Percentiles rank a stretch among this genome's conserved stretches.
Conservation (phyloP, 306 rosid species). For the Quercus variabilis region DNA sequence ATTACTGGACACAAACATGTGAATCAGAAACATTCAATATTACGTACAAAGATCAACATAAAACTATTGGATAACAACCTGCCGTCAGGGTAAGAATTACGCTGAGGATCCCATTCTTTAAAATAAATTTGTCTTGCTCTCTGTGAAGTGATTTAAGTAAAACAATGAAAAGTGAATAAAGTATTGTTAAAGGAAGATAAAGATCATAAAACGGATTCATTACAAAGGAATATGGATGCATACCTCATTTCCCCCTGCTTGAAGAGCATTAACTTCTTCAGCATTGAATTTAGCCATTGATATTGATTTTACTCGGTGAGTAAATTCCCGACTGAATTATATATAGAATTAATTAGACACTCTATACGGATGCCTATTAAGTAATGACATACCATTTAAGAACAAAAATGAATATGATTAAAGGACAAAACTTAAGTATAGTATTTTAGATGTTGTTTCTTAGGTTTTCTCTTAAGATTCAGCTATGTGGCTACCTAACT, state of each 20-base stretch:
- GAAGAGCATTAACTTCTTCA: slow-evolving; percentile 80
- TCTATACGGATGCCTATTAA: neutral
- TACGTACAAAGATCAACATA: neutral
- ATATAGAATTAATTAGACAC: slow-evolving; percentile 13
- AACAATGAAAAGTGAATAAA: neutral
- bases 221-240: neutral
- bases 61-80: slow-evolving; percentile 36
- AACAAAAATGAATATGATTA: neutral
- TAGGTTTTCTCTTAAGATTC: rapidly evolving
- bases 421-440: no score
- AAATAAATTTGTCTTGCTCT: slow-evolving; percentile 71
- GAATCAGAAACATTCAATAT: slow-evolving; percentile 28
- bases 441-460: rapidly evolving
- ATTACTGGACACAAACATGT: slow-evolving; percentile 52
- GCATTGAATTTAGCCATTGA: slow-evolving; percentile 75
- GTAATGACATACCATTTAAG: neutral
- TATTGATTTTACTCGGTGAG: slow-evolving; percentile 86
- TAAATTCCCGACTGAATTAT: slow-evolving; percentile 78
- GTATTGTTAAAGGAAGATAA: slow-evolving; percentile 1
- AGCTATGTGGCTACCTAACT: no score
- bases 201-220: neutral
- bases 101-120: slow-evolving; percentile 67
- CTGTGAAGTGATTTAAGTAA: slow-evolving; percentile 38
- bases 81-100: slow-evolving; percentile 59
- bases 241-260: slow-evolving; percentile 94